These are phyloP conservation scores for Paraphaeosphaeria minitans DNA, from an alignment of 2,329 filamentous ascomycete species.

Conservation along the genomic window DNA sequence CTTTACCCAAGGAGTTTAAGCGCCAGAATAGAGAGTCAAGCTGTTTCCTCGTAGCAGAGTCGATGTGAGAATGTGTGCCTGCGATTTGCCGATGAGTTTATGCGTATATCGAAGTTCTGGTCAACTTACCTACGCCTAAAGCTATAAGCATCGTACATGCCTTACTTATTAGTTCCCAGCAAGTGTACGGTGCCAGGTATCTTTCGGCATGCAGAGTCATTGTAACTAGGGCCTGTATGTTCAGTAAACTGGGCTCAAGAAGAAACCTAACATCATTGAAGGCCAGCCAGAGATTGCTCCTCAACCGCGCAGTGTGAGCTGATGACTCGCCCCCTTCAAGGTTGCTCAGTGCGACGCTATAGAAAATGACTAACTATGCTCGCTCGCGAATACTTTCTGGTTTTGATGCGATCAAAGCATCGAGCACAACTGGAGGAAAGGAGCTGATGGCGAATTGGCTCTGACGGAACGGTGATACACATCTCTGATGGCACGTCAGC, in stretches of 20 bases:
- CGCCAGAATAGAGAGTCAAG: slow-evolving; percentile 9
- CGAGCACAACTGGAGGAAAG: slow-evolving; percentile 3
- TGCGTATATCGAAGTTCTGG: background rate
- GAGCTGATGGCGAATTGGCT: background rate
- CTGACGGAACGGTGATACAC: background rate
- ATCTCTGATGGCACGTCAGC: slow-evolving; percentile 1
- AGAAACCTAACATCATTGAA: slow-evolving; percentile 12
- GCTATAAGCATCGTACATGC: slow-evolving; percentile 14
- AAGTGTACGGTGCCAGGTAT: slow-evolving; percentile 7
- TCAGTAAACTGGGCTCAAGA: slow-evolving; percentile 7
- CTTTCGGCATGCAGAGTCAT: slow-evolving; percentile 6
- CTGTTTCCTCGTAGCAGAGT: slow-evolving; percentile 3
- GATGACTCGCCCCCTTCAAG: background rate
- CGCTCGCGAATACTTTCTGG: slow-evolving; percentile 2
- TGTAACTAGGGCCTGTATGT: slow-evolving; percentile 4
- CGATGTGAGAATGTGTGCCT: slow-evolving; percentile 4
- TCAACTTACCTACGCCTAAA: slow-evolving; percentile 2
- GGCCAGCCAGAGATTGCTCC: slow-evolving; percentile 10
- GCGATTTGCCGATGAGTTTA: background rate
- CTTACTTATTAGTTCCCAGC: slow-evolving; percentile 8
- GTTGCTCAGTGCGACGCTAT: slow-evolving; percentile 8
- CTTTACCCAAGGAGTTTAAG: slow-evolving; percentile 7
- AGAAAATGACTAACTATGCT: slow-evolving; percentile 15
- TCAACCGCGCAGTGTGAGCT: background rate
- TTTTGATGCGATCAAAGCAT: background rate